Evolutionary conservation across 495 filamentous ascomycete species (phyloP).

Genomic region (Neurospora intermedia): DNA sequence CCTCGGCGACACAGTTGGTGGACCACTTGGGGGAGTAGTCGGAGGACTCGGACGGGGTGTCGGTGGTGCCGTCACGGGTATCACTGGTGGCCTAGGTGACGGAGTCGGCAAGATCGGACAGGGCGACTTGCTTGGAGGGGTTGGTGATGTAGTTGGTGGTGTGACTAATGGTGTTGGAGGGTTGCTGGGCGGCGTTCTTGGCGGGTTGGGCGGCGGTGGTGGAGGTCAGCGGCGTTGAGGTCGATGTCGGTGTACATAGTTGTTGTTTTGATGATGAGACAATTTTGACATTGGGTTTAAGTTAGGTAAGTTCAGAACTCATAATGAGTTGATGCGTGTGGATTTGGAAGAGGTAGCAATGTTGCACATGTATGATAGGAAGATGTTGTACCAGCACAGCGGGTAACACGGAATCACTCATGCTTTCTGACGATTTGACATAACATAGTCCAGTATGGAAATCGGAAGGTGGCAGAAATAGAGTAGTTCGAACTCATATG

Average conservation of each 20-base stretch:
- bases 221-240: not conserved
- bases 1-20: constrained; percentile 15
- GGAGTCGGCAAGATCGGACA: constrained; percentile 18
- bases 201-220: constrained; percentile 5
- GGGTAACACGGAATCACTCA: not conserved
- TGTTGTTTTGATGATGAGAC: not conserved
- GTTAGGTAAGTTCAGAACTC: not conserved
- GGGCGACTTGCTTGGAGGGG: constrained; percentile 15
- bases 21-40: constrained; percentile 16
- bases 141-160: constrained; percentile 13
- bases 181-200: constrained; percentile 13
- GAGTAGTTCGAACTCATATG: not conserved
- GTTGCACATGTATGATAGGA: not conserved
- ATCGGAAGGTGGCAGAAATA: not conserved
- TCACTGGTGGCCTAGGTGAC: constrained; percentile 14
- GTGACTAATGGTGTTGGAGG: constrained; percentile 15
- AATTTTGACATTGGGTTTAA: not conserved
- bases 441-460: not conserved
- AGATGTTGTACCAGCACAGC: not conserved
- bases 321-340: not conserved
- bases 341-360: not conserved
- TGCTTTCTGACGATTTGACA: not conserved
- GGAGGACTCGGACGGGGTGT: constrained; percentile 14
- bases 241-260: not conserved
- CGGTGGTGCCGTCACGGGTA: constrained; percentile 11